Percentiles rank a stretch among this genome's conserved stretches.
Evolutionary conservation across 1,284 basidiomycete genomes (phyloP).

Genomic region (Flammula alnicola): DNA sequence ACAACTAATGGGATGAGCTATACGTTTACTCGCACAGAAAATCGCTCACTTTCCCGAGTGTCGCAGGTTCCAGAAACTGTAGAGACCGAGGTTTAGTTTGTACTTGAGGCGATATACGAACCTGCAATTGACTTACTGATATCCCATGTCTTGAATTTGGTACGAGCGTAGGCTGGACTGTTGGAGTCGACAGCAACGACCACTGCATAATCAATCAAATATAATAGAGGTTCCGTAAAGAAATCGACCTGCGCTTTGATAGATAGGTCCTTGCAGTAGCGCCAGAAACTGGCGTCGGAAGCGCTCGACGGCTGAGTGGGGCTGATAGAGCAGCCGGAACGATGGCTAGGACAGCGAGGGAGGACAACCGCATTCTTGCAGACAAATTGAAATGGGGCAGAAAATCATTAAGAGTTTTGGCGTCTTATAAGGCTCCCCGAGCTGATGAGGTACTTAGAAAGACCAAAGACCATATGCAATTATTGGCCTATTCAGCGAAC

Average conservation of each 20-base stretch:
- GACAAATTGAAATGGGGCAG: no score
- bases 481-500: no score
- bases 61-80: constrained; percentile 56
- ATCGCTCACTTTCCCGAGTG: constrained; percentile 53
- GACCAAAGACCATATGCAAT: no score
- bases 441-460: no score
- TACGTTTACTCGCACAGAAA: not conserved
- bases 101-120: not conserved
- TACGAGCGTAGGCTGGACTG: constrained; percentile 47
- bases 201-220: constrained; percentile 32
- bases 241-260: constrained; percentile 26
- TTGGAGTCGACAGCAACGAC: constrained; percentile 50
- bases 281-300: constrained; percentile 35
- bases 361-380: no score
- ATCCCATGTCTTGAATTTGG: constrained; percentile 51
- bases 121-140: constrained; percentile 39
- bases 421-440: no score
- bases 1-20: constrained; percentile 39
- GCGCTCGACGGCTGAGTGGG: constrained; percentile 19
- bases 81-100: not conserved
- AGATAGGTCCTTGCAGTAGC: constrained; percentile 36
- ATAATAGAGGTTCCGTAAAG: not conserved
- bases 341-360: no score
- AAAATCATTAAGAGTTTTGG: no score
- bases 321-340: no score